Evolutionary conservation across 1,139 yeast species (phyloP), one percentile per base, ranked within the genome.

Genomic region (Nakaseomyces glabratus): DNA sequence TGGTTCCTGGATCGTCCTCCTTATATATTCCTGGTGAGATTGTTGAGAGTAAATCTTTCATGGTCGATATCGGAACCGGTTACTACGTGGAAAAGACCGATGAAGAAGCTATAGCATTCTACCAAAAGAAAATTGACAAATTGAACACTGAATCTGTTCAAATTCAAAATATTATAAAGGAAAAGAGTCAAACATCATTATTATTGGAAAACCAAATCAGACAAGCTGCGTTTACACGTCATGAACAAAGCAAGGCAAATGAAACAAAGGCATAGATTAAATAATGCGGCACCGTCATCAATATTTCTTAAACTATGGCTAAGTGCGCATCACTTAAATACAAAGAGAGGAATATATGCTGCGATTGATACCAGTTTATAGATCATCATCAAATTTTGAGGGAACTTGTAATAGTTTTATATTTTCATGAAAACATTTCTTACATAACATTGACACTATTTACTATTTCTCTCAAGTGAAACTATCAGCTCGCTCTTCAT

Each of bases 21-120:
- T 65, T 90, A 31, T 90, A 93, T 49, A 81, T 90, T 18, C 95
- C 95, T 1, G 99, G 98, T 2, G 71, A 66, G 41, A 68, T 73
- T 38, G 67, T 68, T 33, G 72, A 78, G 42, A 71, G 71, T 31
- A 71, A 78, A 43, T 75, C 69, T 39, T 90, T 80, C 49, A 68
- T 90, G 60, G 95, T 93, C 12, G 99, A 90, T 55, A 79, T 90
- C 28, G 99, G 99, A 21, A 90, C 98, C 0, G 97, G 97, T 2
- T 90, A 90, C 58, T 90, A 73, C 55, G 93, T 86, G 20, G 95
- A 85, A 49, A 93, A 90, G 61, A 61, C 61, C 39, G 71, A 75
- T 0, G 64, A 62, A 5, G 88, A 82, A 31, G 82, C 96, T 3
- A 65, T 73, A 45, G 61, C 61, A 37, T 93, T 86, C 49, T 90